Conservation (phyloP, 192 early-diverging fungal genomes). For the Geranomyces michiganensis region DNA sequence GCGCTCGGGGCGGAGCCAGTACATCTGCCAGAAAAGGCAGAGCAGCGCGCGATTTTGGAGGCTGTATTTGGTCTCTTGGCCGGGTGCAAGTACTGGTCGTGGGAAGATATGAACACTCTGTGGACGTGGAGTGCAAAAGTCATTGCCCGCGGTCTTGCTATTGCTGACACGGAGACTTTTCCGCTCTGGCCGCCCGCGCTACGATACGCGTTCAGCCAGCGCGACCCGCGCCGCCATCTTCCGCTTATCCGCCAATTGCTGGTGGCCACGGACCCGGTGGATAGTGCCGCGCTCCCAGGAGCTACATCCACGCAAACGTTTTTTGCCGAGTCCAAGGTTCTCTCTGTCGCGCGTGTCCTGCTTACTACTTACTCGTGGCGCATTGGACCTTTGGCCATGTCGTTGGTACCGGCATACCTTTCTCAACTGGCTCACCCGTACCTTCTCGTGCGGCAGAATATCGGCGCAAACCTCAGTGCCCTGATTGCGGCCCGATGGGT, state of each 20-base stretch:
- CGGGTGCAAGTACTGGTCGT: conserved; percentile 86
- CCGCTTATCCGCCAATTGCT: conserved; percentile 75
- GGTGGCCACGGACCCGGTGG: conserved; percentile 33
- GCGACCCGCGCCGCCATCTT: conserved; percentile 80
- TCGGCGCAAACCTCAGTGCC: conserved; percentile 66
- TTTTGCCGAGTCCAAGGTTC: conserved; percentile 81
- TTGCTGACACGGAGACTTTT: conserved; percentile 73
- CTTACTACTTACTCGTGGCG: conserved; percentile 75
- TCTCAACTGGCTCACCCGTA: conserved; percentile 77
- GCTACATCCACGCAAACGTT: conserved; percentile 67
- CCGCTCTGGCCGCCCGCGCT: conserved; percentile 77
- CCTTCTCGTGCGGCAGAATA: conserved; percentile 82
- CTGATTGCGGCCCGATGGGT: conserved; percentile 25
- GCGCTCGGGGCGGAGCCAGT: conserved; percentile 49
- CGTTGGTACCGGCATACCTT: conserved; percentile 56
- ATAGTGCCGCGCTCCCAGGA: conserved; percentile 32
- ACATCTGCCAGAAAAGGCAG: conserved; percentile 65
- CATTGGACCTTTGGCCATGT: conserved; percentile 38
- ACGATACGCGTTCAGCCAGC: conserved; percentile 60
- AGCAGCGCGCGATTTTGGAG: conserved; percentile 83
- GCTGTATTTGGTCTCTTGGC: conserved; percentile 78
- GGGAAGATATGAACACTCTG: conserved; percentile 46
- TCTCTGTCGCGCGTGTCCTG: conserved; percentile 66
- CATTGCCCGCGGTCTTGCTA: conserved; percentile 61
- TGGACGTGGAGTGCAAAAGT: conserved; percentile 76